These are phyloP conservation scores for Ricinus communis DNA, from an alignment of 345 rosid species.

Conservation along the genomic window DNA sequence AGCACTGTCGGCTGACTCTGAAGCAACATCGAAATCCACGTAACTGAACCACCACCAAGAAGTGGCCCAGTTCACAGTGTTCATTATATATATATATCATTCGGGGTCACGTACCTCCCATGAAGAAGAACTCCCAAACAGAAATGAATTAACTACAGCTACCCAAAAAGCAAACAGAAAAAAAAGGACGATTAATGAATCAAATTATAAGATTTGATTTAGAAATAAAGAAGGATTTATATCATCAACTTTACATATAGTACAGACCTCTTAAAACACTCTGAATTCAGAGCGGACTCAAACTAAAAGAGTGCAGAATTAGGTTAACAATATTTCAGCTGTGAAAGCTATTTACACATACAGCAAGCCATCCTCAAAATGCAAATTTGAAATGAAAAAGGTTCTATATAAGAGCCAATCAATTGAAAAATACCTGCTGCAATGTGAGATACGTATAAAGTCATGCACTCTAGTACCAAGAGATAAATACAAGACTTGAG, in stretches of 20 bases:
- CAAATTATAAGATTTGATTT: background rate
- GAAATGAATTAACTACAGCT: background rate
- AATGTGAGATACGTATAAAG: background rate
- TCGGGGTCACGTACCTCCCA: conserved; percentile 30
- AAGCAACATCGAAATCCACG: conserved; percentile 53
- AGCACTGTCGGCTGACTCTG: conserved; percentile 44
- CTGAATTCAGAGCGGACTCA: background rate
- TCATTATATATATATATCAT: background rate
- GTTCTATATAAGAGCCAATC: background rate
- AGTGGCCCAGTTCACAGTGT: conserved; percentile 13
- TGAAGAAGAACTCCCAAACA: background rate
- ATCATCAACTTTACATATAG: background rate
- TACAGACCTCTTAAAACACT: no score
- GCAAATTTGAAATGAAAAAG: background rate
- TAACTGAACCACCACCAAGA: conserved; percentile 15
- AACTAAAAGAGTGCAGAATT: background rate
- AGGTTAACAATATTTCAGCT: background rate
- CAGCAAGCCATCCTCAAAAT: background rate
- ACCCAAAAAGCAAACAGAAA: background rate
- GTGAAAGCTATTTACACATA: background rate
- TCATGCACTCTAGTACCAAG: background rate
- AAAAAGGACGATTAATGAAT: background rate
- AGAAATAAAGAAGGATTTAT: background rate
- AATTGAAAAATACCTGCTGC: background rate
- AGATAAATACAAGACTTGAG: background rate